Evolutionary conservation across 192 early-diverging fungal genomes (phyloP), one percentile per base, ranked within the genome.

Genomic region (Linderina pennispora): DNA sequence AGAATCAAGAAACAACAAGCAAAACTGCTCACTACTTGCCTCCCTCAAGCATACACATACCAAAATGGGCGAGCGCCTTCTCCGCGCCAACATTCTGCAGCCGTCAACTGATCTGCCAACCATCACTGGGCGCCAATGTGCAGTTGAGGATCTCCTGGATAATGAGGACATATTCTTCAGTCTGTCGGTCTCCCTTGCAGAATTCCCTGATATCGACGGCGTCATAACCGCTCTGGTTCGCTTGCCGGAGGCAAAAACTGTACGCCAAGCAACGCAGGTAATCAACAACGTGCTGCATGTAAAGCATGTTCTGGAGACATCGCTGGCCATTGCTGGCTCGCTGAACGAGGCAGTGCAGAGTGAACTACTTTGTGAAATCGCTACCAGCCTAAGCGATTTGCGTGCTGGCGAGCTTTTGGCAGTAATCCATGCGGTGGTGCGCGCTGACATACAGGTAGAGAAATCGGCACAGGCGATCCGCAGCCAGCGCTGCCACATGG

Each of bases 401-500:
- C 44, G 69, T 0, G 39, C 72, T 10, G 40, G 19, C 6, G 50
- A 53, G 4, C 56, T 87, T 10, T 48, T 63, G 19, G 53, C 64
- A 5, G 45, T 55, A 1, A 84, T 89, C 15, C 68, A 87, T 26
- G 52, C 64, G 26, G 75, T 81, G 15, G 80, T 95, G 15, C 80
- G 91, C 42, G 74, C 78, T n/a, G 85, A 87, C 23, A 53, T 88
- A 3, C 62, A 71, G 0, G 66, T 76, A 34, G 81, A 89, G 53
- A 92, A 86, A 52, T 82, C 67, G 10, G 67, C 86, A n/a, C 55
- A 89, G 15, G 85, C 82, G 23, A 53, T 89, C 24, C 72, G 83
- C 26, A 89, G 90, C 50, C 92, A 92, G 62, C 74, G 88, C 20
- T 91, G 89, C 47, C 89, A 90, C 55, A 88, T 89, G 4, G 82